These are phyloP conservation scores for Lodderomyces margitis DNA, from an alignment of 1,139 yeast genomes.

Conservation along the genomic window DNA sequence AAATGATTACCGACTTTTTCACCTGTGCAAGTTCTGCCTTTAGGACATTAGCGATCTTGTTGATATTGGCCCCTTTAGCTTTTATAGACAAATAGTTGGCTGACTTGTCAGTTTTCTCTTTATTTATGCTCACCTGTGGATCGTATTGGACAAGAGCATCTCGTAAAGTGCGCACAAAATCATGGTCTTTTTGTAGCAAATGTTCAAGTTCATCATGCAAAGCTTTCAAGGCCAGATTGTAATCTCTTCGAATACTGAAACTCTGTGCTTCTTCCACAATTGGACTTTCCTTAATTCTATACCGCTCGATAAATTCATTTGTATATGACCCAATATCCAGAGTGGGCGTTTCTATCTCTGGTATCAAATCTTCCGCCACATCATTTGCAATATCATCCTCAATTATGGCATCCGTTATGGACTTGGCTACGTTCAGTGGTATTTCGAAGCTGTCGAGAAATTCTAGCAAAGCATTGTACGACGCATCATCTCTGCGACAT, in stretches of 20 bases:
- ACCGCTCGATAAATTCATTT: conserved; percentile 23
- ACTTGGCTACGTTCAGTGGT: conserved; percentile 28
- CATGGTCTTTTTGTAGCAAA: conserved; percentile 25
- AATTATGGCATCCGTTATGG: conserved; percentile 27
- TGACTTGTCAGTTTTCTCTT: conserved; percentile 30
- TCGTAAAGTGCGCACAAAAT: conserved; percentile 21
- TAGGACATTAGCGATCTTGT: conserved; percentile 16
- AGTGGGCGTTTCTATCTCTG: not conserved
- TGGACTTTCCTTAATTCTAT: conserved; percentile 13
- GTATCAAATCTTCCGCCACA: conserved; percentile 2
- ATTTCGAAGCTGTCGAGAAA: conserved; percentile 28
- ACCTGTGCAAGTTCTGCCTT: conserved; percentile 26
- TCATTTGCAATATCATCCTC: conserved; percentile 6
- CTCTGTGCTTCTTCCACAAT: not conserved
- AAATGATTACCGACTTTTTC: conserved; percentile 28
- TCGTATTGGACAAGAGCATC: conserved; percentile 25
- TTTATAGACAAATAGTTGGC: conserved; percentile 33
- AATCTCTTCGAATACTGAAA: conserved; percentile 29
- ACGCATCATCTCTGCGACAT: conserved; percentile 13
- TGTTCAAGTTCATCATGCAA: conserved; percentile 35
- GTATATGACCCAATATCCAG: conserved; percentile 12
- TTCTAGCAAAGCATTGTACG: conserved; percentile 14
- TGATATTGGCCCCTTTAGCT: conserved; percentile 32
- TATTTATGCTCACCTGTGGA: conserved; percentile 29
- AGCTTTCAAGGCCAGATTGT: conserved; percentile 23